Evolutionary conservation across 805 yeast species (phyloP), one percentile per base, ranked within the genome.

Genomic region (Allodekkera sacchari): DNA sequence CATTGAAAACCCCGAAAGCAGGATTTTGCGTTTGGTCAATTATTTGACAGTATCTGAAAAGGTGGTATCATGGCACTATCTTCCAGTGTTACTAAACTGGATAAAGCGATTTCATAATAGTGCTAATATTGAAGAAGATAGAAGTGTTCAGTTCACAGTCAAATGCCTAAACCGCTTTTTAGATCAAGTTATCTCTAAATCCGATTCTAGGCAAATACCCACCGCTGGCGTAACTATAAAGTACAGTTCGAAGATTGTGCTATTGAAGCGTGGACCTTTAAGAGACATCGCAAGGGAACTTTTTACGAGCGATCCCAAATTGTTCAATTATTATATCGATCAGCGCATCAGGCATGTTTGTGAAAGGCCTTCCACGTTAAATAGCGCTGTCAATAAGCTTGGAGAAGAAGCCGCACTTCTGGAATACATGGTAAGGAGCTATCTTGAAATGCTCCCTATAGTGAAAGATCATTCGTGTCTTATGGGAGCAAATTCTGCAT

Each of bases 21-120:
- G 18, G 10, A 11, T 25, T 13, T 11, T 7, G 28, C 7, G 14
- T n/a, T 25, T 14, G 28, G 16, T 25, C 6, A 16, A 25, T n/a
- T 13, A 11, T 7, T 14, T 25, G 10, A 13, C 7, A 11, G 28
- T 14, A 6, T n/a, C 17, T 25, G 25, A n/a, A n/a, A n/a, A n/a
- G n/a, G n/a, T n/a, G n/a, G n/a, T n/a, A n/a, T n/a, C 25, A 10
- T n/a, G 12, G 11, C 8, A 18, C n/a, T 28, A 20, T 20, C 11
- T 28, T 14, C 31, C 31, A n/a, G 11, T 28, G 14, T 17, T 28
- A n/a, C 10, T 28, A n/a, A 11, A 13, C 17, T 28, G 25, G 24
- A 10, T 17, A 10, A 15, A 25, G 15, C 19, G 24, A 19, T 28
- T 20, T 28, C 16, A 18, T 10, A 11, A 10, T 6, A 6, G 10